Base-by-base conservation (phyloP, 306 rosid genomes). In the Gillenia trifoliata region DNA sequence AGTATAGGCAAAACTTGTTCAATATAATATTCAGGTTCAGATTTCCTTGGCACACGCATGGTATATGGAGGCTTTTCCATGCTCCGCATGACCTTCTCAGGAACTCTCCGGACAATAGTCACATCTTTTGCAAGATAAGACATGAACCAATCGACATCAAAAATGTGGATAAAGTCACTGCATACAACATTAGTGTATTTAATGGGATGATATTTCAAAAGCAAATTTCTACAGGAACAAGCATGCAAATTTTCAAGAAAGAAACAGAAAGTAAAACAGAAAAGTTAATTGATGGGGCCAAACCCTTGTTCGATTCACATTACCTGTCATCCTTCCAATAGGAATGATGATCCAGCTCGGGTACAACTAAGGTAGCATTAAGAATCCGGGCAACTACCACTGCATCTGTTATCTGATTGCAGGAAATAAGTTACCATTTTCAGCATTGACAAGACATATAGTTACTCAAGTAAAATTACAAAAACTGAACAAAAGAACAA, bases 41-140 rank as follows among this genome's bases (percentile, higher is more conserved):
- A 95, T 84, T 92, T 95, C 86, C 99, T 89, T 4, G 99, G 99
- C 67, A 95, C 99, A 20, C 99, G 98, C 98, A 95, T 95, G 40
- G 96, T 92, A 78, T 95, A 95, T 55, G 99, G 99, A 64, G 99
- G 99, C 82, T 95, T 95, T 13, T 95, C 99, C 99, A 95, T 92
- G 69, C 91, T 83, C 54, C 96, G 89, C 99, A 95, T 95, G 57
- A 90, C 71, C 81, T 92, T 92, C 77, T 89, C 89, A 47, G 99
- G 98, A 82, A 92, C 98, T 88, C 96, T 92, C 79, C 87, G 91
- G 64, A 95, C 85, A 62, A 95, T 86, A 41, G 96, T 77, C 74
- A 95, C 86, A 70, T 95, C 99, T 82, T 90, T 90, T 70, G 95
- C 87, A 26, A 95, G 98, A 73, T 85, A 89, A 74, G 93, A 87